These are phyloP conservation scores for Umbilicus rupestris DNA, from an alignment of 164 flowering plant species.

Conservation along the genomic window DNA sequence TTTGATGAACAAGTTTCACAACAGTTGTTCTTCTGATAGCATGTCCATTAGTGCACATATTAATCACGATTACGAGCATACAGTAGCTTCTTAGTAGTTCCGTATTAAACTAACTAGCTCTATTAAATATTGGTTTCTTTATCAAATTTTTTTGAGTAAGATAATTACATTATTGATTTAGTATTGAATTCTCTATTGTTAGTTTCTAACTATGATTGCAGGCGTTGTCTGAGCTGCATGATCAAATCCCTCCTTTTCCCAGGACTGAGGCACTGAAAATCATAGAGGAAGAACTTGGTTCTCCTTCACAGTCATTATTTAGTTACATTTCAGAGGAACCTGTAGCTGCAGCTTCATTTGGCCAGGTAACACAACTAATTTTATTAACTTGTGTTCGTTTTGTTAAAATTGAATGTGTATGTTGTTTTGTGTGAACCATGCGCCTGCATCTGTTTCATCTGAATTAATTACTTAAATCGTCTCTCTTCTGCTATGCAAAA, in stretches of 20 bases:
- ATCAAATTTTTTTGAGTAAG: too few relatives aligned
- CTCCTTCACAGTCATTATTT: slow-evolving; percentile 50
- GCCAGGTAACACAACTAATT: slow-evolving; percentile 52
- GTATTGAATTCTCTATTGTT: too few relatives aligned
- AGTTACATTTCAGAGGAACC: slow-evolving; percentile 78
- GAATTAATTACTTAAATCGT: background rate
- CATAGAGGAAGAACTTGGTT: slow-evolving; percentile 84
- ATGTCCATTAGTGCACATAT: too few relatives aligned
- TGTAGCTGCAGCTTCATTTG: slow-evolving; percentile 97
- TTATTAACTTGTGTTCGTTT: background rate
- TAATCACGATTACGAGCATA: too few relatives aligned
- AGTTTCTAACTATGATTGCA: slow-evolving; percentile 31
- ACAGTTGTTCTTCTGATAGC: too few relatives aligned
- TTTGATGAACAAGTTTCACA: too few relatives aligned
- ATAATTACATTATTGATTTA: too few relatives aligned
- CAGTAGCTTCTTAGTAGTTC: too few relatives aligned
- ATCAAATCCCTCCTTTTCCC: slow-evolving; percentile 91
- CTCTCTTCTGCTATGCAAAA: slow-evolving; percentile 8
- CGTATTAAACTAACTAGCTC: too few relatives aligned
- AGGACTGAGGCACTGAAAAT: slow-evolving; percentile 69
- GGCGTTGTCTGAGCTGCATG: slow-evolving; percentile 90
- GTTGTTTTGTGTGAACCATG: background rate
- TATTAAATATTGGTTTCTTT: too few relatives aligned
- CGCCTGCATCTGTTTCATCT: background rate
- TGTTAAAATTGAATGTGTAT: background rate